A percentile compares a stretch with the other conserved stretches of the same genome.
Conservation (phyloP, 2,329 filamentous ascomycete genomes). For the Sarocladiaceae sp. region DNA sequence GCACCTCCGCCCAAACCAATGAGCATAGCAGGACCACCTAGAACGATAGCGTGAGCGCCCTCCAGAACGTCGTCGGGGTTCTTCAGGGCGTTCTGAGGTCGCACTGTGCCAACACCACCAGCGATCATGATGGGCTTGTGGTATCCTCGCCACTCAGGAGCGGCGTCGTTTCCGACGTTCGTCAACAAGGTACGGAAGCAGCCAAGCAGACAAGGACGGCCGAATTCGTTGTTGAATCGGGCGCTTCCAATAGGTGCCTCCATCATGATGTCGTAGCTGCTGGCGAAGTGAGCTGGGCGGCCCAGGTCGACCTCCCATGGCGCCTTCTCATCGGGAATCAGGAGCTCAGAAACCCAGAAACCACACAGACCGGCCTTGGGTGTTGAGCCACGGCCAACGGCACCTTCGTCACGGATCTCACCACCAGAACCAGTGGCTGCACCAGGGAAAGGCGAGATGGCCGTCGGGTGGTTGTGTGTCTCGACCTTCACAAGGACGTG, state of each 20-base stretch:
- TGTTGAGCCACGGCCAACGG: slow-evolving; percentile 86
- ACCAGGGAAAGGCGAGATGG: slow-evolving; percentile 87
- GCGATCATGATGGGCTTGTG: slow-evolving; percentile 99
- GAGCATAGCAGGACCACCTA: slow-evolving; percentile 95
- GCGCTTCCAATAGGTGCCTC: slow-evolving; percentile 94
- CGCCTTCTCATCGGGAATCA: slow-evolving; percentile 76
- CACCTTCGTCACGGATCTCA: slow-evolving; percentile 92
- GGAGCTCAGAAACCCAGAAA: slow-evolving; percentile 91
- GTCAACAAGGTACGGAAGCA: slow-evolving; percentile 89
- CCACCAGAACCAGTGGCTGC: slow-evolving; percentile 94
- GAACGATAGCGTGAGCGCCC: slow-evolving; percentile 86
- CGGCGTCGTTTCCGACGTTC: slow-evolving; percentile 39
- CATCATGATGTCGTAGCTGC: slow-evolving; percentile 94
- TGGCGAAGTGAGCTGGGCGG: slow-evolving; percentile 86
- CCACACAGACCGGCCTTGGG: slow-evolving; percentile 90
- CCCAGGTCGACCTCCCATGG: slow-evolving; percentile 93
- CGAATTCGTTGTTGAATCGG: slow-evolving; percentile 97
- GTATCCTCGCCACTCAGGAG: slow-evolving; percentile 76
- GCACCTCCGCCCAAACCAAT: slow-evolving; percentile 95
- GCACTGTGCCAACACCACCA: slow-evolving; percentile 87
- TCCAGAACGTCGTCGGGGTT: slow-evolving; percentile 71
- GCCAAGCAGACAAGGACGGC: slow-evolving; percentile 80
- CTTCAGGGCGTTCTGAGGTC: slow-evolving; percentile 89
- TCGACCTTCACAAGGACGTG: slow-evolving; percentile 93
- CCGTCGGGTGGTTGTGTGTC: slow-evolving; percentile 96